Percentiles rank a stretch among this genome's conserved stretches.
Conservation (phyloP, 2,329 filamentous ascomycete genomes). For the Ilyonectria sp. region DNA sequence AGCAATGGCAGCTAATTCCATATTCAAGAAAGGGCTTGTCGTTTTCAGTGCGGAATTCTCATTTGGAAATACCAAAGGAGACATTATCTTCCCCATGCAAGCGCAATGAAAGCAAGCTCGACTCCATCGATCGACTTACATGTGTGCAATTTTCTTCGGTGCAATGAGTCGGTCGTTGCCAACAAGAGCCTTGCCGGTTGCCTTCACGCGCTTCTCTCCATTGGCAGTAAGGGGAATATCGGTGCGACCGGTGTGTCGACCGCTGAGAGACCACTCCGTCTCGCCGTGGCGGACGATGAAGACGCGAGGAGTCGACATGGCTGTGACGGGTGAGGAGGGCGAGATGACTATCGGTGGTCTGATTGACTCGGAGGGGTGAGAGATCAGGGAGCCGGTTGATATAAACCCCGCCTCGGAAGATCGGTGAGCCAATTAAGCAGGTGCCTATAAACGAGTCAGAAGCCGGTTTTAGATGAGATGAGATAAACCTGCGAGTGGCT, state of each 20-base stretch:
- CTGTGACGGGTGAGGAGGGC: constrained; percentile 13
- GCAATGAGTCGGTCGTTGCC: constrained; percentile 89
- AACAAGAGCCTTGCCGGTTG: constrained; percentile 87
- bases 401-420: constrained; percentile 6
- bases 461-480: not conserved
- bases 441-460: constrained; percentile 18
- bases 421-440: constrained; percentile 5
- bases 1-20: not conserved
- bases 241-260: constrained; percentile 86
- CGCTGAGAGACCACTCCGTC: constrained; percentile 94
- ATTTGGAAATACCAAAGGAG: not conserved
- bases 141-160: constrained; percentile 84
- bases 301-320: constrained; percentile 74
- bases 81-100: not conserved
- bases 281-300: constrained; percentile 93
- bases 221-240: constrained; percentile 88
- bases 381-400: constrained; percentile 10
- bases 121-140: constrained; percentile 68
- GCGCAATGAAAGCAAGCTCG: not conserved
- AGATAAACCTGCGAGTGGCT: constrained; percentile 3
- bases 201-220: constrained; percentile 82
- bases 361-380: constrained; percentile 22
- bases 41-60: not conserved
- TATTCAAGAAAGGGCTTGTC: not conserved
- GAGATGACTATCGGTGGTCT: constrained; percentile 30